Conservation (phyloP, 371 early-diverging fungal genomes). For the Dinochytrium kinnereticum region DNA sequence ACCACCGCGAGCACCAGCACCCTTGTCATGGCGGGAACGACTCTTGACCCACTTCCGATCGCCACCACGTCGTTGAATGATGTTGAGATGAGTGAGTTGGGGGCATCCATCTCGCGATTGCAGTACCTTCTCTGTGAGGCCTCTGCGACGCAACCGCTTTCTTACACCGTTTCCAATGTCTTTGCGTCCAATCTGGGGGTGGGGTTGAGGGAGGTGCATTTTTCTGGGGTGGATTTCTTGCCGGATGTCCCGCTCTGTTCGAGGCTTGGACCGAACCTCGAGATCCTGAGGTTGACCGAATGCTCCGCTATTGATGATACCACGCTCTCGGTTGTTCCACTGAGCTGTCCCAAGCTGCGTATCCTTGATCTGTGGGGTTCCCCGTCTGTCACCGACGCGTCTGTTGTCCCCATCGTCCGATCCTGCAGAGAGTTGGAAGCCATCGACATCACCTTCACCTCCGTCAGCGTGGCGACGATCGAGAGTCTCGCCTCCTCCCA, state of each 20-base stretch:
- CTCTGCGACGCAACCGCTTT: too few species aligned
- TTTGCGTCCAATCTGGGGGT: slow-evolving; percentile 3
- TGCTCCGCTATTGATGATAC: background rate
- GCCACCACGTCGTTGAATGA: background rate
- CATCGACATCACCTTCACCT: slow-evolving; percentile 8
- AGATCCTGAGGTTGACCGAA: slow-evolving; percentile 7
- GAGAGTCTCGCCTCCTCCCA: background rate
- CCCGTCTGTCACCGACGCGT: slow-evolving; percentile 1
- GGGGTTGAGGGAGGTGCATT: background rate
- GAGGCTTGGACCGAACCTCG: slow-evolving; percentile 6
- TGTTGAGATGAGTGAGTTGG: background rate
- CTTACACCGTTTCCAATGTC: background rate
- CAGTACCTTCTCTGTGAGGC: background rate
- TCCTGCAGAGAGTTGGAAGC: slow-evolving; percentile 2
- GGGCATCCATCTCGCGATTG: background rate
- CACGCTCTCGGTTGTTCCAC: background rate
- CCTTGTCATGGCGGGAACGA: background rate
- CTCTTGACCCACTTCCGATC: background rate
- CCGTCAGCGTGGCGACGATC: background rate
- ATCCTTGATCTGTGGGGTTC: slow-evolving; percentile 13
- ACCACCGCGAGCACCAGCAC: background rate
- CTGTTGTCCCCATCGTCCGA: background rate
- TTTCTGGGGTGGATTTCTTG: background rate
- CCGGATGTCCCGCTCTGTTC: slow-evolving; percentile 6
- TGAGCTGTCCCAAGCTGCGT: slow-evolving; percentile 4